Conservation (phyloP, 768 basidiomycete species). For the Auricularia sp. region DNA sequence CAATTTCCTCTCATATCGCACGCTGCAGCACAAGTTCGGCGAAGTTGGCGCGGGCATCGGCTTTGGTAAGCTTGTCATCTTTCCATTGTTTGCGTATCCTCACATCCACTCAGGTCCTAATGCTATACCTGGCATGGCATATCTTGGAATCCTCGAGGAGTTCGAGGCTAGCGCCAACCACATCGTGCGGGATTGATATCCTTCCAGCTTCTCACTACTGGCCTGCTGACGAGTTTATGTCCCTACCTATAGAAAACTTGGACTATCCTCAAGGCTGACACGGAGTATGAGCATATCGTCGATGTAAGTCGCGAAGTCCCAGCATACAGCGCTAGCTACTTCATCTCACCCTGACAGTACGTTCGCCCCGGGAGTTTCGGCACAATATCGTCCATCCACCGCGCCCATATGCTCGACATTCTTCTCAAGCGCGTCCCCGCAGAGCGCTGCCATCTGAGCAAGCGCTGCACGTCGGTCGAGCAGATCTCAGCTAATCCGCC, state of each 20-base stretch:
- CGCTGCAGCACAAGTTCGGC: not conserved
- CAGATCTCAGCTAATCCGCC: not conserved
- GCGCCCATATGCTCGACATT: not conserved
- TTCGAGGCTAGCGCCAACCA: not conserved
- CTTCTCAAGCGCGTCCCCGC: not conserved
- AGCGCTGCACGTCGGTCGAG: not conserved
- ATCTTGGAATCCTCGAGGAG: not conserved
- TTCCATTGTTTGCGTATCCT: not conserved
- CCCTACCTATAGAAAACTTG: not conserved
- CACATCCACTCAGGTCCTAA: not conserved
- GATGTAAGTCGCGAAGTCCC: not conserved
- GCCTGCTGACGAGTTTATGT: not conserved
- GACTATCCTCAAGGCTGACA: not conserved
- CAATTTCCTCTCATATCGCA: not conserved
- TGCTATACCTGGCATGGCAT: not conserved
- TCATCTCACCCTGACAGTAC: not conserved
- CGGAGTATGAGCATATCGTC: not conserved
- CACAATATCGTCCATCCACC: not conserved
- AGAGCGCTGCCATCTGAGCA: not conserved
- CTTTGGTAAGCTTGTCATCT: not conserved
- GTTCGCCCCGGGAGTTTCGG: not conserved
- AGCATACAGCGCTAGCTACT: not conserved
- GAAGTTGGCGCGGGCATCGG: not conserved
- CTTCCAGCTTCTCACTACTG: not conserved
- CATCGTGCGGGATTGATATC: not conserved